These are phyloP conservation scores for Colletotrichum destructivum DNA, from an alignment of 2,329 filamentous ascomycete species.

Conservation along the genomic window DNA sequence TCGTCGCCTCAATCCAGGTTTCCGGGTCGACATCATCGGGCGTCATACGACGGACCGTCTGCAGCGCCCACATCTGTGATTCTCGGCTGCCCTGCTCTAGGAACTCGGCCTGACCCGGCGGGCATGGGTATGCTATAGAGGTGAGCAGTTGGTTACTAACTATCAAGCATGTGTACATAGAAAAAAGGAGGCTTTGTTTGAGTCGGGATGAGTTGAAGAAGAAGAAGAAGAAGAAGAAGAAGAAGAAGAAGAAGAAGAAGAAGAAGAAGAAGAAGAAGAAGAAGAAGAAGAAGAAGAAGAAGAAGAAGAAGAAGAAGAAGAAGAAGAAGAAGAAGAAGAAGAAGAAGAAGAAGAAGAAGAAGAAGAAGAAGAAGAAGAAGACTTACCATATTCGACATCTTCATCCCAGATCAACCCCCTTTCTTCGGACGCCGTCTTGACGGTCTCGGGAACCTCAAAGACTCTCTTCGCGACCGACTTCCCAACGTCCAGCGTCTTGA, in stretches of 20 bases:
- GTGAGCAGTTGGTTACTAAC: background rate
- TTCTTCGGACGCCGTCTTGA: background rate
- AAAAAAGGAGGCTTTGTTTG: background rate
- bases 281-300: too few species aligned
- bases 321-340: too few species aligned
- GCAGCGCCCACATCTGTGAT: slow-evolving; percentile 47
- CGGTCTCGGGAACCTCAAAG: slow-evolving; percentile 1
- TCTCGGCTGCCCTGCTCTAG: slow-evolving; percentile 46
- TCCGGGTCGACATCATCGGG: slow-evolving; percentile 37
- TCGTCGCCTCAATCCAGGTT: slow-evolving; percentile 44
- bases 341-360: too few species aligned
- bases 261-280: too few species aligned
- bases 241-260: too few species aligned
- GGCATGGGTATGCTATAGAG: slow-evolving; percentile 48
- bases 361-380: too few species aligned
- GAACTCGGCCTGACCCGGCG: slow-evolving; percentile 50
- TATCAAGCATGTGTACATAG: too few species aligned
- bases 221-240: too few species aligned
- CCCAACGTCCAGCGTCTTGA: background rate
- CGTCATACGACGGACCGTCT: slow-evolving; percentile 46
- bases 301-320: too few species aligned
- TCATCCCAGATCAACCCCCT: slow-evolving; percentile 16
- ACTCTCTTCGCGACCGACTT: background rate
- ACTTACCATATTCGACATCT: slow-evolving; percentile 42
- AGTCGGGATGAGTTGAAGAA: too few species aligned